A percentile compares a stretch with the other conserved stretches of the same genome.
phyloP scores from a whole-genome alignment of 768 basidiomycete genomes.

The Kwoniella sp. region DNA sequence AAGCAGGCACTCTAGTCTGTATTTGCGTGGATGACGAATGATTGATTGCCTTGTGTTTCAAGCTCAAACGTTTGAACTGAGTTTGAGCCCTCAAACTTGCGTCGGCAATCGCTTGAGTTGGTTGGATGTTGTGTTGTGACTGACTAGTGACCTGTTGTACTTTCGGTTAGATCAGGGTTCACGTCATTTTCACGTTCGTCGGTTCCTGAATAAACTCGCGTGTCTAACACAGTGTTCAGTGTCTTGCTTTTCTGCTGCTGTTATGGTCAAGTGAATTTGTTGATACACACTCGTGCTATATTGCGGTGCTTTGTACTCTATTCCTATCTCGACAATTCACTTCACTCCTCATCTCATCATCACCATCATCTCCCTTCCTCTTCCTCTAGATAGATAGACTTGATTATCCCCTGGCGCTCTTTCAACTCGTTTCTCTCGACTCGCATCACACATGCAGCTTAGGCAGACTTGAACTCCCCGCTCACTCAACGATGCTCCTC shows the following conservation, averaged over 20 bases:
- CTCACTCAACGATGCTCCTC: conserved; percentile 14
- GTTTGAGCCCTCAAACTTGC: no score
- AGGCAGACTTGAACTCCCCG: background rate
- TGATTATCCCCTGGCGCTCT: background rate
- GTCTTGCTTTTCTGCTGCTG: background rate
- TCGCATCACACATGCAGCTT: background rate
- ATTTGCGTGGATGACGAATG: no score
- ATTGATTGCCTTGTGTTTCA: background rate
- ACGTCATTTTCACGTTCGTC: background rate
- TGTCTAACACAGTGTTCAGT: no score
- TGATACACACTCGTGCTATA: background rate
- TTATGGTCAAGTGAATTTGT: background rate
- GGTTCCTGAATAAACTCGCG: background rate
- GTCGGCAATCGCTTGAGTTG: no score
- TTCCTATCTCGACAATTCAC: no score
- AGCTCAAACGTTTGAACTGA: no score
- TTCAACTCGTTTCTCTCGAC: no score
- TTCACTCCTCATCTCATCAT: background rate
- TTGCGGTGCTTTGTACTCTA: background rate
- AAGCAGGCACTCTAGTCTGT: background rate
- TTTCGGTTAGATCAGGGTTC: background rate
- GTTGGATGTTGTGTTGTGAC: no score
- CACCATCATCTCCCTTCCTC: background rate
- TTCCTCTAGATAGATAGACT: no score
- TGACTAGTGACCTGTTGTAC: no score